Conservation (phyloP, 2,329 filamentous ascomycete species). For the Pseudocercospora fijiensis region DNA sequence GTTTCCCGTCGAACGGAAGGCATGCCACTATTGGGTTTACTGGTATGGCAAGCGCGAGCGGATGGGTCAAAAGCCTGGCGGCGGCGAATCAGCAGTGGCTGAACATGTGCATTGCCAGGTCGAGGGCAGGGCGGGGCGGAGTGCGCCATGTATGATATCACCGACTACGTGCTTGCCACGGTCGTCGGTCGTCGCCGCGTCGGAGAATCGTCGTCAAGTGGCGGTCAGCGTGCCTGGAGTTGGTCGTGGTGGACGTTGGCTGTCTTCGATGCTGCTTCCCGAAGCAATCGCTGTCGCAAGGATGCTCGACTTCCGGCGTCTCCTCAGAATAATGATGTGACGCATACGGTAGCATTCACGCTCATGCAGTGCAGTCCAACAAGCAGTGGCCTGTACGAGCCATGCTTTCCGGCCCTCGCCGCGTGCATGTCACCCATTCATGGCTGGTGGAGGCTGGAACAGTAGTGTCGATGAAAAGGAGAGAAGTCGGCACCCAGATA, state of each 20-base stretch:
- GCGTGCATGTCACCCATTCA: no score
- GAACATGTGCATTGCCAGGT: not conserved
- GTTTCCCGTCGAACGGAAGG: not conserved
- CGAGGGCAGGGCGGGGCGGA: not conserved
- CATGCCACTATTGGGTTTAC: not conserved
- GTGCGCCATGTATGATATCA: not conserved
- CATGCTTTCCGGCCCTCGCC: not conserved
- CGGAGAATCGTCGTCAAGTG: not conserved
- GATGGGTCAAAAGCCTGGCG: not conserved
- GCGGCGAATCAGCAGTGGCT: not conserved
- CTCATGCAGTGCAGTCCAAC: not conserved
- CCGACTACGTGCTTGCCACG: no score
- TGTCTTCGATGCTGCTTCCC: conserved; percentile 1
- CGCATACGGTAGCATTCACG: not conserved
- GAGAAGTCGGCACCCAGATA: not conserved
- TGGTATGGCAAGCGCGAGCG: not conserved
- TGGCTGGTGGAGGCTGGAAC: not conserved
- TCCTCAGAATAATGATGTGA: not conserved
- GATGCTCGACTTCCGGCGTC: not conserved
- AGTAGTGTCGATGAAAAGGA: not conserved
- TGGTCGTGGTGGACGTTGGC: not conserved
- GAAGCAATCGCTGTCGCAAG: not conserved
- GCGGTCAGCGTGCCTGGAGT: conserved; percentile 1
- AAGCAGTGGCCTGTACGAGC: not conserved
- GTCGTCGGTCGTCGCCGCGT: no score